Base-by-base conservation (phyloP, 805 yeast species). In the Candida piceae region DNA sequence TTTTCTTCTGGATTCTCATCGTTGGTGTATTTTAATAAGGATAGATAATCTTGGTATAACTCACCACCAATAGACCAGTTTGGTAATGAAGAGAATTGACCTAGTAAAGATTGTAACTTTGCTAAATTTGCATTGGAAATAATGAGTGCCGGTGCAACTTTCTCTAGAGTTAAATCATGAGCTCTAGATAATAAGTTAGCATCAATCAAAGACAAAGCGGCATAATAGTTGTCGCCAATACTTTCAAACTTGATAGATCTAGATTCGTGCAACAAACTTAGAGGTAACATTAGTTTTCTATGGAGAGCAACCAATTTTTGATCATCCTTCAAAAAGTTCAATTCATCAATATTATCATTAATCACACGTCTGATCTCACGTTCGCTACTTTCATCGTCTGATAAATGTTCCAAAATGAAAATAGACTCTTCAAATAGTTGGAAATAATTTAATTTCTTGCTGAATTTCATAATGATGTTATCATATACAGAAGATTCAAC, bases 111-210 rank as follows among this genome's bases (percentile, higher is more conserved):
- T n/a, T 53, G 48, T n/a, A 76, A 47, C 9, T 52, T 45, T 6
- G 22, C 50, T 30, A 41, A 46, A 34, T 30, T 44, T 5, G 47
- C 60, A 38, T 72, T 70, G n/a, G 72, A 66, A 12, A 80, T 71
- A 1, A 89, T 74, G 3, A 80, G 72, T 11, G 60, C 56, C 7
- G 97, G 97, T 0, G 90, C 97, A 21, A 87, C 81, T 3, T 67
- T 55, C 1, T 63, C 52, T 7, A 79, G 48, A 4, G 85, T 59
- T 1, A 76, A 61, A 2, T 60, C 53, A 50, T 85, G 93, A 0
- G 96, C 95, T 27, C 74, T 78, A 0, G 60, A 65, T 64, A 74
- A 74, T 34, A 71, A 56, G 9, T 64, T 66, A 0, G 95, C 95
- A 10, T 66, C 68, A 1, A 86, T 59, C 31, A 82, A 69, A 20